Evolutionary conservation across 225 moss, liverwort and hornwort species (phyloP), one percentile per base, ranked within the genome.

Genomic region (Polytrichum commune): DNA sequence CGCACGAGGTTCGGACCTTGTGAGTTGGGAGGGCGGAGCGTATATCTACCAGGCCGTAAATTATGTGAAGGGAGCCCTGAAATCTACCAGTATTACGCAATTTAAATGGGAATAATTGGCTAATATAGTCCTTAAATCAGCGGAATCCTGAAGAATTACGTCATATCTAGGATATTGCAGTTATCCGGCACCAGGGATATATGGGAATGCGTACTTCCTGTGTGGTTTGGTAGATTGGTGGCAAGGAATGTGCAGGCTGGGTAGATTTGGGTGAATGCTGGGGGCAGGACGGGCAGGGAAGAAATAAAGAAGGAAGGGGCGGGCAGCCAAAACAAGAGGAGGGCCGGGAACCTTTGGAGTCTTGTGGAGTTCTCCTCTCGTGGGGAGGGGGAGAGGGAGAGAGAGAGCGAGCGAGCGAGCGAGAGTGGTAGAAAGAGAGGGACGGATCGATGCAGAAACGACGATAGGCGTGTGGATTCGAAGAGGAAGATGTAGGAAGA

Each of bases 101-200:
- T 58, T 58, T 58, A 58, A 58, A 58, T 7, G n/a, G 58, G 58
- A 58, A 58, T 58, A 58, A 58, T 58, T 58, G 58, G 22, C 22
- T 24, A 22, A 22, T 24, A 20, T 1, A 0, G 58, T 24, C 20
- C 20, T 24, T 20, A 58, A 58, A 58, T 58, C 58, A 6, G 24
- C 58, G 22, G 46, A 10, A 46, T 46, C 46, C 16, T 0, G 3
- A 46, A 46, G 46, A 46, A 46, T 13, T 46, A 46, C 4, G 46
- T 0, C 10, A 7, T 16, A 46, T 46, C 46, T 46, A 46, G 13
- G 13, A 46, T 13, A 46, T 13, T 46, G 1, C 46, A 46, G 13
- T 46, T 46, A 46, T 46, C 46, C 46, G 8, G 46, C 16, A 3
- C 46, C 46, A 46, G 13, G 46, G 13, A 46, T 13, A 1, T 4